phyloP scores from a whole-genome alignment of 2,329 filamentous ascomycete genomes.

The Xylaria sp. region DNA sequence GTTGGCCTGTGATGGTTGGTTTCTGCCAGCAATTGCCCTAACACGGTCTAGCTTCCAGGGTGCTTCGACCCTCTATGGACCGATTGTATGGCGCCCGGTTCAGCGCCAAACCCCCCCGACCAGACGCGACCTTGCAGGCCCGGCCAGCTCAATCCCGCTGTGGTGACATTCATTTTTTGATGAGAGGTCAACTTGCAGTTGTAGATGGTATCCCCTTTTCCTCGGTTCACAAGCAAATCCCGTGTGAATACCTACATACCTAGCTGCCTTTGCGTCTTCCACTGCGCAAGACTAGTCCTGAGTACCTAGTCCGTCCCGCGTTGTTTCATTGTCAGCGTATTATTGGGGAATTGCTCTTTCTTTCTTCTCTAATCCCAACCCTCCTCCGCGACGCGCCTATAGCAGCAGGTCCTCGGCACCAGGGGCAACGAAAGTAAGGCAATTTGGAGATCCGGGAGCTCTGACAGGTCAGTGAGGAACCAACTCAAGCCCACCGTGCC shows the following conservation, averaged over 20 bases:
- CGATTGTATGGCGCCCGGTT: slow-evolving; percentile 28
- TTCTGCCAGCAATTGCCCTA: slow-evolving; percentile 9
- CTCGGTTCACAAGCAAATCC: background rate
- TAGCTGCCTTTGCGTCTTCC: slow-evolving; percentile 16
- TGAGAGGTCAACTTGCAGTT: slow-evolving; percentile 4
- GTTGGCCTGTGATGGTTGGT: slow-evolving; percentile 15
- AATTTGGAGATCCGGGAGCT: slow-evolving; percentile 38
- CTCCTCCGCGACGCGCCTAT: slow-evolving; percentile 24
- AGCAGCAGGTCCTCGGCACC: slow-evolving; percentile 17
- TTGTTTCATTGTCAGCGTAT: slow-evolving; percentile 19
- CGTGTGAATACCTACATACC: background rate
- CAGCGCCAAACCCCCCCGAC: slow-evolving; percentile 16
- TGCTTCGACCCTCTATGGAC: slow-evolving; percentile 16
- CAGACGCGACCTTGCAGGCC: slow-evolving; percentile 11
- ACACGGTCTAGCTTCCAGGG: slow-evolving; percentile 13
- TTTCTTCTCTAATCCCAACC: slow-evolving; percentile 1
- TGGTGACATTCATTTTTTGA: slow-evolving; percentile 23
- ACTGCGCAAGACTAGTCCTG: background rate
- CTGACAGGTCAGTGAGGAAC: slow-evolving; percentile 46
- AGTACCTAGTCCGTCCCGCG: background rate
- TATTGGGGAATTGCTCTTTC: background rate
- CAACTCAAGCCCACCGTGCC: slow-evolving; percentile 41
- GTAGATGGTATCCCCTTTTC: slow-evolving; percentile 10
- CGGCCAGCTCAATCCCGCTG: slow-evolving; percentile 25
- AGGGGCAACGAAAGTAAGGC: slow-evolving; percentile 20